phyloP scores from a whole-genome alignment of 2,329 filamentous ascomycete species.

The Penicillium carneum region DNA sequence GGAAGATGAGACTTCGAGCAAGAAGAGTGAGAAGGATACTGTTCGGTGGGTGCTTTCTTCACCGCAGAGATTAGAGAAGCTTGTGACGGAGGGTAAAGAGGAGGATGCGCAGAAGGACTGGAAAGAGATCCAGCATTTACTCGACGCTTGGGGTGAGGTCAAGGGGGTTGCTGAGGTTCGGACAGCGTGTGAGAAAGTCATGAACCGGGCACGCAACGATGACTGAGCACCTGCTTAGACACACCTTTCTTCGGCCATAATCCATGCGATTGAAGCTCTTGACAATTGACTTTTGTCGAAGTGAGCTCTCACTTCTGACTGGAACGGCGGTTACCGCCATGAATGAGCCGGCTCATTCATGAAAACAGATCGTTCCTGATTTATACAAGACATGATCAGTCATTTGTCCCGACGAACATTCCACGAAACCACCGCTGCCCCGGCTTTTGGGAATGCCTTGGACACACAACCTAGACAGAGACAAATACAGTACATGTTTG shows the following conservation, averaged over 20 bases:
- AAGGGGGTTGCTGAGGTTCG: constrained; percentile 53
- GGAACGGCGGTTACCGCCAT: neutral
- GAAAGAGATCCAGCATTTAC: constrained; percentile 48
- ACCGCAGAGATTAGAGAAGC: constrained; percentile 48
- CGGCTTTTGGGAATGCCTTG: neutral
- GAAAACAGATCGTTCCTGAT: neutral
- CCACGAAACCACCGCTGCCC: neutral
- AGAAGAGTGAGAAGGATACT: constrained; percentile 49
- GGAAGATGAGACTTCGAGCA: constrained; percentile 28
- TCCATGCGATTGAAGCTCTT: neutral
- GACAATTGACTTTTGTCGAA: neutral
- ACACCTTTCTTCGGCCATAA: neutral
- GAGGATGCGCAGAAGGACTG: constrained; percentile 55
- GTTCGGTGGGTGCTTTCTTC: constrained; percentile 56
- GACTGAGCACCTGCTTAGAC: constrained; percentile 31
- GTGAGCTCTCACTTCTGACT: neutral
- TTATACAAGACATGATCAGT: neutral
- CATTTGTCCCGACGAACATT: neutral
- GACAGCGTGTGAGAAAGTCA: constrained; percentile 49
- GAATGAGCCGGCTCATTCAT: constrained; percentile 11
- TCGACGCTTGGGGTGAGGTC: constrained; percentile 54
- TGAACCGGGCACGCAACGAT: constrained; percentile 38
- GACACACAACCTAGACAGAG: neutral
- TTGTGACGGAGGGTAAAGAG: constrained; percentile 49
- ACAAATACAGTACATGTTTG: too few species aligned